Percentiles rank a stretch among this genome's conserved stretches.
These are phyloP conservation scores for Periconia digitata DNA, from an alignment of 2,329 filamentous ascomycete species.

Conservation along the genomic window DNA sequence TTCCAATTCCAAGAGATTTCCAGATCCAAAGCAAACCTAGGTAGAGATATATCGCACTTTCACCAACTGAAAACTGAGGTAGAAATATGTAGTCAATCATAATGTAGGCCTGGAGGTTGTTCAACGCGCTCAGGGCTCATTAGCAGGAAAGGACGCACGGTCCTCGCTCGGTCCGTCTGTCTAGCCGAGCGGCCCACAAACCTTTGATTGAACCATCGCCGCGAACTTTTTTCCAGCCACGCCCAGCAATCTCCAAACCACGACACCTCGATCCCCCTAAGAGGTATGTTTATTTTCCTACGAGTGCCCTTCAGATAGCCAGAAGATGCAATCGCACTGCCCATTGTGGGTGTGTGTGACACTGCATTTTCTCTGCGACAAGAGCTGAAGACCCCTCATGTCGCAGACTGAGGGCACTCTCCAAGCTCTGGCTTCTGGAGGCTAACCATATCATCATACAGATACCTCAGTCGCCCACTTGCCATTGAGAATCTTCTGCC, in stretches of 20 bases:
- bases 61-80: too few relatives aligned
- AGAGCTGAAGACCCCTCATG: constrained; percentile 70
- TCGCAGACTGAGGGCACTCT: constrained; percentile 64
- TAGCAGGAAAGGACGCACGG: constrained; percentile 12
- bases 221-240: constrained; percentile 26
- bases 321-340: constrained; percentile 47
- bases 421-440: constrained; percentile 67
- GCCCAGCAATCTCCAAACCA: constrained; percentile 20
- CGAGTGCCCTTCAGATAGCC: constrained; percentile 57
- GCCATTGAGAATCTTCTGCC: constrained; percentile 80
- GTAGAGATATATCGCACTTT: too few relatives aligned
- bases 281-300: constrained; percentile 41
- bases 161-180: constrained; percentile 17
- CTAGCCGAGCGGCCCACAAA: constrained; percentile 17
- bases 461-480: constrained; percentile 62
- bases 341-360: constrained; percentile 40
- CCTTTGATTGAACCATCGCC: constrained; percentile 11
- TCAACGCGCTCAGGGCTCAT: not conserved
- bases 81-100: too few relatives aligned
- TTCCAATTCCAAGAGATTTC: too few relatives aligned
- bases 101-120: too few relatives aligned
- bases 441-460: constrained; percentile 55
- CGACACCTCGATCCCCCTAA: constrained; percentile 29
- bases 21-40: too few relatives aligned
- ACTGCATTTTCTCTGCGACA: constrained; percentile 51